Evolutionary conservation across 1,284 basidiomycete species (phyloP).

Genomic region (Moniliophthora roreri): DNA sequence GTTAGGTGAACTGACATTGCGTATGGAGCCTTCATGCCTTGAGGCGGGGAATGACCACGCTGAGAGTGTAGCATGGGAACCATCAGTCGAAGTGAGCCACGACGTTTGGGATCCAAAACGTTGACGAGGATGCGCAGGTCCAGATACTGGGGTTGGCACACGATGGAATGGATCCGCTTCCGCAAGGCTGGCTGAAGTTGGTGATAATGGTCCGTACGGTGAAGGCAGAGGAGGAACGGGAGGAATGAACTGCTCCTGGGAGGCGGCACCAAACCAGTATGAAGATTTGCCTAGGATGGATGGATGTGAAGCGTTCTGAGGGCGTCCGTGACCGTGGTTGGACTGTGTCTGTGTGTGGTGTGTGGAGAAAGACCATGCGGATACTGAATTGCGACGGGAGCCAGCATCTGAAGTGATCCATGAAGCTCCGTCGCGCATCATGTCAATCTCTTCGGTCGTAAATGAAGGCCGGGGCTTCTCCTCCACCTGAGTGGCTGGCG

Average conservation of each 20-base stretch:
- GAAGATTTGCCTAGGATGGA: slow-evolving; percentile 58
- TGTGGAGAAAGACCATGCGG: slow-evolving; percentile 71
- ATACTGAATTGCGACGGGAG: slow-evolving; percentile 57
- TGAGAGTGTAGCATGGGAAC: slow-evolving; percentile 55
- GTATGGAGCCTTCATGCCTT: slow-evolving; percentile 30
- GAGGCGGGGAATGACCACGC: slow-evolving; percentile 67
- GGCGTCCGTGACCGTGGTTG: slow-evolving; percentile 32
- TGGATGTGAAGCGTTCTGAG: slow-evolving; percentile 40
- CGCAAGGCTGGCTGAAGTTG: slow-evolving; percentile 37
- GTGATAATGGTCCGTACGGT: slow-evolving; percentile 47
- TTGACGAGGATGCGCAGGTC: slow-evolving; percentile 36
- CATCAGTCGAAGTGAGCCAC: slow-evolving; percentile 65
- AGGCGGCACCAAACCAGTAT: slow-evolving; percentile 55
- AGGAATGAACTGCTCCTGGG: slow-evolving; percentile 43
- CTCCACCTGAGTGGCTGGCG: slow-evolving; percentile 47
- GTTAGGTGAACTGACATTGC: slow-evolving; percentile 34
- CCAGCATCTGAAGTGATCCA: slow-evolving; percentile 70
- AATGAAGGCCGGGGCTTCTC: slow-evolving; percentile 59
- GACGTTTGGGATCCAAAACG: slow-evolving; percentile 65
- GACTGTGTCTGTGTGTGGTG: slow-evolving; percentile 48
- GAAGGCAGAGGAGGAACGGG: slow-evolving; percentile 66
- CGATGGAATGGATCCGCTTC: slow-evolving; percentile 66
- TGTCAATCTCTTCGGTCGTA: slow-evolving; percentile 66
- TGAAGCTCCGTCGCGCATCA: slow-evolving; percentile 65
- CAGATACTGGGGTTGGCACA: slow-evolving; percentile 30